Evolutionary conservation across 2,329 filamentous ascomycete species (phyloP).

Genomic region (Westerdykella sp.): DNA sequence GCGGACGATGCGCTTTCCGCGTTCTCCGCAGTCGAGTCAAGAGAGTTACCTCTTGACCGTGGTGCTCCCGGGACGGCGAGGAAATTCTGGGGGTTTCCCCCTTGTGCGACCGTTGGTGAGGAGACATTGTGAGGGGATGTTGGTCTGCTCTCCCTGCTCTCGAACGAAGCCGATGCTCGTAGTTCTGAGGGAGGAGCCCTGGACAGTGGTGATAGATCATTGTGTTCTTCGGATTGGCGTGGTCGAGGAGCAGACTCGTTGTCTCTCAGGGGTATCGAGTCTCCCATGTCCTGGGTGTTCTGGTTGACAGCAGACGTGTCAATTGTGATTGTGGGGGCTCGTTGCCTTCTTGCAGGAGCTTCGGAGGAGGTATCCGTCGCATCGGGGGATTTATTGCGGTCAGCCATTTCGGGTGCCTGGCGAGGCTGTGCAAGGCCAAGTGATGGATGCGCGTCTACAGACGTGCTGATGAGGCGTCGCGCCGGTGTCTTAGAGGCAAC

Average conservation of each 20-base stretch:
- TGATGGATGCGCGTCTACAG: slow-evolving; percentile 21
- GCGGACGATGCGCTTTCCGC: slow-evolving; percentile 52
- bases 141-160: slow-evolving; percentile 58
- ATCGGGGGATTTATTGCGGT: slow-evolving; percentile 15
- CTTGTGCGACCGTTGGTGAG: slow-evolving; percentile 52
- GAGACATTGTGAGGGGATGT: slow-evolving; percentile 64
- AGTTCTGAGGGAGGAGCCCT: slow-evolving; percentile 41
- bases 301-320: slow-evolving; percentile 45
- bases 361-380: slow-evolving; percentile 22
- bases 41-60: slow-evolving; percentile 57
- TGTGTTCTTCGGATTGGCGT: slow-evolving; percentile 11
- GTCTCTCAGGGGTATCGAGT: slow-evolving; percentile 30
- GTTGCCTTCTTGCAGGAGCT: slow-evolving; percentile 29
- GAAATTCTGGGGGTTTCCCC: slow-evolving; percentile 52
- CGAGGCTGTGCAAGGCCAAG: slow-evolving; percentile 17
- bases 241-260: not conserved
- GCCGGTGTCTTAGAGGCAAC: slow-evolving; percentile 22
- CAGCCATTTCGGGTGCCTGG: slow-evolving; percentile 25
- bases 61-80: slow-evolving; percentile 55
- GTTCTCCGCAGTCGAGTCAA: slow-evolving; percentile 56
- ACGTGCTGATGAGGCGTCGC: slow-evolving; percentile 23
- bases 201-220: slow-evolving; percentile 19
- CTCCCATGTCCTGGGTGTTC: slow-evolving; percentile 30
- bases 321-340: slow-evolving; percentile 49
- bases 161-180: slow-evolving; percentile 55